Evolutionary conservation across 192 early-diverging fungal species (phyloP), one percentile per base, ranked within the genome.

Genomic region (Backusella liffmaniae): DNA sequence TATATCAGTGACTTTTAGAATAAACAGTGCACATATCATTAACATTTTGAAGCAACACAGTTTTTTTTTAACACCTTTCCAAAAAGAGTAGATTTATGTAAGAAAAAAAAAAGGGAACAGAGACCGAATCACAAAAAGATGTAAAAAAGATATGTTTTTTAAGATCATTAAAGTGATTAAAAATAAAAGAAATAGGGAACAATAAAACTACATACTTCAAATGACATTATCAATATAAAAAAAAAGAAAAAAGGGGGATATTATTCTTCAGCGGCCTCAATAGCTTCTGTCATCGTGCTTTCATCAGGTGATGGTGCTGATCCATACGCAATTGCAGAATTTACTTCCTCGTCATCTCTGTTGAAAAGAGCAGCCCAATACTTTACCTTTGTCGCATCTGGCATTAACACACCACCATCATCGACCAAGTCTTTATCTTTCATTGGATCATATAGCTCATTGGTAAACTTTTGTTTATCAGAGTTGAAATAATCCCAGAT

Each of bases 401-500:
- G 93, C 23, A 90, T 90, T 21, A 96, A 76, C 2, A 96, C 89
- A 30, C 88, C 86, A 3, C 86, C 86, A 49, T 85, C 86, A 49
- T 80, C 86, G 29, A 79, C 79, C 10, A 82, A 66, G 32, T 80
- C 84, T 53, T 78, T 34, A 56, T 89, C 82, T 51, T 86, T 84
- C n/a, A 78, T 81, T 16, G 85, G 70, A 32, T 90, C 79, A 78
- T 93, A 95, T 5, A 82, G 34, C 8, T 86, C 83, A 78, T 92
- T 93, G 30, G 86, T 37, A 80, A 85, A 95, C 26, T 85, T 69
- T 10, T 84, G 84, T 75, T 76, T 82, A 49, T 90, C 77, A 16
- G 80, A 81, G 51, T 88, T 83, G 72, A 99, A 80, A 80, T 91
- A 91, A 73, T 95, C 88, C 97, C 97, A 99, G 9, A 99, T 79